Conservation (phyloP, 306 rosid species). For the Cicer pinnatifidum region DNA sequence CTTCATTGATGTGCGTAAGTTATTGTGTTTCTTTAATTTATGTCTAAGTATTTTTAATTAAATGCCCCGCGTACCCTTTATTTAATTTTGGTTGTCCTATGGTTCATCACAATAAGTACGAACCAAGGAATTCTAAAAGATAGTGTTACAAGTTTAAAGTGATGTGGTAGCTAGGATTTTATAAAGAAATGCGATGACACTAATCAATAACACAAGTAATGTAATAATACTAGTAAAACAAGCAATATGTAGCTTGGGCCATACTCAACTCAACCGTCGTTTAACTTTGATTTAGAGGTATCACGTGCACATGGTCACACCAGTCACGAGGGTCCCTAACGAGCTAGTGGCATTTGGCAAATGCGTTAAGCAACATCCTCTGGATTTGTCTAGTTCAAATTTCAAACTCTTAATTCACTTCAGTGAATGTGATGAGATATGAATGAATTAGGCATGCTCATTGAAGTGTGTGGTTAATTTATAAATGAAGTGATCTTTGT, state of each 20-base stretch:
- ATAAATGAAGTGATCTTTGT: slow-evolving; percentile 48
- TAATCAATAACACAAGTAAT: slow-evolving; percentile 24
- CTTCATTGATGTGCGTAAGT: no score
- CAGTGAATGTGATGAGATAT: background rate
- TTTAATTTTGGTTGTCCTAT: background rate
- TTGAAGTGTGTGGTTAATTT: slow-evolving; percentile 40
- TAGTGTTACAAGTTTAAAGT: slow-evolving; percentile 20
- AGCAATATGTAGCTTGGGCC: slow-evolving; percentile 48
- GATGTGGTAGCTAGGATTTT: background rate
- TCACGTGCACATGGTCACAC: slow-evolving; percentile 50
- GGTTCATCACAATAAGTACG: background rate
- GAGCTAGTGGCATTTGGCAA: slow-evolving; percentile 52
- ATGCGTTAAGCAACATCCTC: slow-evolving; percentile 65
- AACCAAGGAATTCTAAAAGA: slow-evolving; percentile 16
- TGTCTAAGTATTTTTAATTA: no score
- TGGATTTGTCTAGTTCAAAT: slow-evolving; percentile 40
- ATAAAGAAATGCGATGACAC: slow-evolving; percentile 31
- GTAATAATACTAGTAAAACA: slow-evolving; percentile 34
- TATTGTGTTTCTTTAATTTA: no score
- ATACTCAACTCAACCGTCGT: slow-evolving; percentile 52
- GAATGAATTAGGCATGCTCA: slow-evolving; percentile 29
- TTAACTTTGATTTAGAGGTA: slow-evolving; percentile 42
- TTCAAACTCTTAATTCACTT: slow-evolving; percentile 30
- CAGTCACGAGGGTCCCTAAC: slow-evolving; percentile 54
- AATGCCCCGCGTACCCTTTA: background rate